A percentile compares a stretch with the other conserved stretches of the same genome.
phyloP scores from a whole-genome alignment of 306 rosid genomes.

The Gynostemma pentaphyllum region DNA sequence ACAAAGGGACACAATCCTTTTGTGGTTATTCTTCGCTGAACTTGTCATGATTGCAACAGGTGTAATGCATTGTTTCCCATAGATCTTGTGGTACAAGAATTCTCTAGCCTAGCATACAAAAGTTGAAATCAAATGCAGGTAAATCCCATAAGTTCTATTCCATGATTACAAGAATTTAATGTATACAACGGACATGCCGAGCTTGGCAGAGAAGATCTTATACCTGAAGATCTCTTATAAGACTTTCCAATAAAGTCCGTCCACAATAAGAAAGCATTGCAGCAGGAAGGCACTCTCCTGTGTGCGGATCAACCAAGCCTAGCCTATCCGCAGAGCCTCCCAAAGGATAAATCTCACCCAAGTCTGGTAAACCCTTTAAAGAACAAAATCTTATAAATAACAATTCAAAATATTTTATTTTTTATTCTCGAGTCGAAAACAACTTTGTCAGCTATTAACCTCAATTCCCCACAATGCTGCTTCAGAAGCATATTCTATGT shows the following conservation, averaged over 20 bases:
- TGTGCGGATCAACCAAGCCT: constrained; percentile 68
- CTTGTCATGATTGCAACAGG: constrained; percentile 99
- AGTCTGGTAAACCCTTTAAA: constrained; percentile 89
- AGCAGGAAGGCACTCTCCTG: constrained; percentile 95
- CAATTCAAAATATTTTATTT: constrained; percentile 8
- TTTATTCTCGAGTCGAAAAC: background rate
- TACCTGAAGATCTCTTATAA: constrained; percentile 99
- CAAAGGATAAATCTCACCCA: constrained; percentile 96
- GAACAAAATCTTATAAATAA: constrained; percentile 34
- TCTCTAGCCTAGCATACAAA: constrained; percentile 78
- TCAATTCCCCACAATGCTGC: constrained; percentile 98
- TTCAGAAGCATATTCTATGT: constrained; percentile 77
- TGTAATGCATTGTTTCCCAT: constrained; percentile 73
- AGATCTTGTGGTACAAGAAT: constrained; percentile 82
- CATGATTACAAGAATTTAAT: too few species aligned
- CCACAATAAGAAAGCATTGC: constrained; percentile 97
- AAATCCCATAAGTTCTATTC: background rate
- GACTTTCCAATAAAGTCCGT: constrained; percentile 90
- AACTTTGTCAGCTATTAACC: constrained; percentile 35
- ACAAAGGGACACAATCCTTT: constrained; percentile 55
- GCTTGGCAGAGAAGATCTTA: constrained; percentile 21
- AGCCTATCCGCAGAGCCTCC: constrained; percentile 99
- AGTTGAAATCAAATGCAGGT: background rate
- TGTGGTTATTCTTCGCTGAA: constrained; percentile 85
- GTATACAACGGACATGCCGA: too few species aligned